Percentiles rank a stretch among this genome's conserved stretches.
Evolutionary conservation across 2,329 filamentous ascomycete species (phyloP).

Genomic region (Microcera coccophila): DNA sequence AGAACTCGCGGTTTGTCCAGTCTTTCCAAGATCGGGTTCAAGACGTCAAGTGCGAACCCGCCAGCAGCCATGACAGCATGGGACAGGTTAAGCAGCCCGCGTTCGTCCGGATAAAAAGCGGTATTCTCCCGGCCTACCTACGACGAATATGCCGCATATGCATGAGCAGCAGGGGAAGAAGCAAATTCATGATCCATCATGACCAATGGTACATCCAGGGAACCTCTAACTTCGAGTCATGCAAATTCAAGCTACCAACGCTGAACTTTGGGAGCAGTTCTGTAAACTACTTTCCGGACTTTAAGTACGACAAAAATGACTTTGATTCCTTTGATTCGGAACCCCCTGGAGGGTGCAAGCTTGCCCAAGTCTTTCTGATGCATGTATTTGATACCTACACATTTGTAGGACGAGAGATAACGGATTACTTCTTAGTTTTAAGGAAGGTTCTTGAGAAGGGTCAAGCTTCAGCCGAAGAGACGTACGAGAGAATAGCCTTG

Average conservation of each 20-base stretch:
- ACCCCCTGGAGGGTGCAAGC: not conserved
- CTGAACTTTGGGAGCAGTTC: not conserved
- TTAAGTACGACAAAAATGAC: slow-evolving; percentile 2
- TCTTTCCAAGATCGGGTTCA: slow-evolving; percentile 2
- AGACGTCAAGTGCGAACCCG: not conserved
- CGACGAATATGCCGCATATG: not conserved
- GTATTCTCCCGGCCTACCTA: slow-evolving; percentile 1
- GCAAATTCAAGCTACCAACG: not conserved
- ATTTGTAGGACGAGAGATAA: slow-evolving; percentile 1
- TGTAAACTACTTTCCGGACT: slow-evolving; percentile 3
- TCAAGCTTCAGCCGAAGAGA: not conserved
- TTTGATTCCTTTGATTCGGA: slow-evolving; percentile 2
- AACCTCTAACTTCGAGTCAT: not conserved
- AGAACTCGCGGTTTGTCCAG: not conserved
- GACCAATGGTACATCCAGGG: not conserved
- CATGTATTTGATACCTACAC: slow-evolving; percentile 1
- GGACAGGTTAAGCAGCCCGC: not conserved
- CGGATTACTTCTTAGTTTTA: not conserved
- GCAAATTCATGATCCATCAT: not conserved
- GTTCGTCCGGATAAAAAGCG: not conserved
- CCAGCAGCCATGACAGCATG: not conserved
- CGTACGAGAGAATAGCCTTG: not conserved
- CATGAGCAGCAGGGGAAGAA: not conserved
- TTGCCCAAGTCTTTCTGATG: no score
- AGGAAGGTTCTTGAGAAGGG: not conserved